These are phyloP conservation scores for Verticillium tricorpus DNA, from an alignment of 2,329 filamentous ascomycete genomes.

Conservation along the genomic window DNA sequence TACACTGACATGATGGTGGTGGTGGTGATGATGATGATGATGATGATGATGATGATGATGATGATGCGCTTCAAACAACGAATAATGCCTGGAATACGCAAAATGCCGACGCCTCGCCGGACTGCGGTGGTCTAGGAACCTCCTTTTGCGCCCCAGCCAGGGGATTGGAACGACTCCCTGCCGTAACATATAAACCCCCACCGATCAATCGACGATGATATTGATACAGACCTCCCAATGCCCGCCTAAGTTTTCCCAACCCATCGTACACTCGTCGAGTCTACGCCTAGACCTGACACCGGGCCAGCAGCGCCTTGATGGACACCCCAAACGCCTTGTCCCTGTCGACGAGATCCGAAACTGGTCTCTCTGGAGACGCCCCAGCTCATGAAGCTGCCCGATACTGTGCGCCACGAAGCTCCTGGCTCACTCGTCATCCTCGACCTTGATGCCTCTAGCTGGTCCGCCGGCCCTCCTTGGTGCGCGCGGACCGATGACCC, in stretches of 20 bases:
- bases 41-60: background rate
- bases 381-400: background rate
- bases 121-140: background rate
- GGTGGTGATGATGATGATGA: too few species aligned
- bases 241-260: background rate
- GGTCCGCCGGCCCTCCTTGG: constrained; percentile 31
- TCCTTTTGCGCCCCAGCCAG: background rate
- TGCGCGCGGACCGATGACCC: constrained; percentile 88
- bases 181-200: background rate
- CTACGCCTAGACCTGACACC: background rate
- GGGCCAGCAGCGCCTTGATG: background rate
- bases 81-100: background rate
- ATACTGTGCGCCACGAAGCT: background rate
- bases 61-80: background rate
- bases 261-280: background rate
- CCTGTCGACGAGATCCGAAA: background rate
- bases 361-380: background rate
- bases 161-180: background rate
- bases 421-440: background rate
- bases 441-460: background rate
- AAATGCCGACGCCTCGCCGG: background rate
- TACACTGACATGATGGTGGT: background rate
- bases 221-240: background rate
- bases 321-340: background rate
- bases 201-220: background rate